Evolutionary conservation across 768 basidiomycete genomes (phyloP), one percentile per base, ranked within the genome.

Genomic region (Kwoniella sp.): DNA sequence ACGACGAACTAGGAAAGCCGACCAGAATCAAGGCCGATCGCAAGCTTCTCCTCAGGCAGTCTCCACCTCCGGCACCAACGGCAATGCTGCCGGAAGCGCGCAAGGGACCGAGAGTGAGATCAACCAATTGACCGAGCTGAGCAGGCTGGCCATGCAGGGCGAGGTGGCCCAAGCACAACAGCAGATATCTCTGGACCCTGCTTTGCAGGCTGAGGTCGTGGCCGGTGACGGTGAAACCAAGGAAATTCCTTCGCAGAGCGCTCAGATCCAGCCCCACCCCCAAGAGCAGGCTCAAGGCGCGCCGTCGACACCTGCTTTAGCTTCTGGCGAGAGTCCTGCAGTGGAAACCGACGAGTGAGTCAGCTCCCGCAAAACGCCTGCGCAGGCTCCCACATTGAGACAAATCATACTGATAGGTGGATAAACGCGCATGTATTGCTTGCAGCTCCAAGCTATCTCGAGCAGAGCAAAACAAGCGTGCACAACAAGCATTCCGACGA

Each of bases 381-480:
- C n/a, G n/a, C n/a, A n/a, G n/a, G n/a, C n/a, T 51, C 7, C 50
- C 25, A 12, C 50, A 51, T 11, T 23, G 9, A 8, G 9, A 20
- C 50, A 12, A 22, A 30, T 15, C 13, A 29, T 4, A 28, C 25
- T 28, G 12, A 11, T 52, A n/a, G n/a, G n/a, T n/a, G n/a, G n/a
- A n/a, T n/a, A n/a, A n/a, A n/a, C n/a, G n/a, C n/a, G n/a, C n/a
- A n/a, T n/a, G 1, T 7, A 47, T 41, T 23, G 2, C 25, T 15
- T n/a, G 5, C 51, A 52, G 51, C 12, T 29, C 58, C 22, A 65
- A 65, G 20, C 50, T 59, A 2, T 93, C 93, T 77, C 86, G 93
- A 11, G 93, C 93, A 48, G 93, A 94, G 74, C 93, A 96, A 83
- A 96, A 96, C 80, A 85, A 93, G 72, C 93, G 93, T 80, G 93